Evolutionary conservation across 768 basidiomycete species (phyloP), one percentile per base, ranked within the genome.

Genomic region (Termitomyces sp.): DNA sequence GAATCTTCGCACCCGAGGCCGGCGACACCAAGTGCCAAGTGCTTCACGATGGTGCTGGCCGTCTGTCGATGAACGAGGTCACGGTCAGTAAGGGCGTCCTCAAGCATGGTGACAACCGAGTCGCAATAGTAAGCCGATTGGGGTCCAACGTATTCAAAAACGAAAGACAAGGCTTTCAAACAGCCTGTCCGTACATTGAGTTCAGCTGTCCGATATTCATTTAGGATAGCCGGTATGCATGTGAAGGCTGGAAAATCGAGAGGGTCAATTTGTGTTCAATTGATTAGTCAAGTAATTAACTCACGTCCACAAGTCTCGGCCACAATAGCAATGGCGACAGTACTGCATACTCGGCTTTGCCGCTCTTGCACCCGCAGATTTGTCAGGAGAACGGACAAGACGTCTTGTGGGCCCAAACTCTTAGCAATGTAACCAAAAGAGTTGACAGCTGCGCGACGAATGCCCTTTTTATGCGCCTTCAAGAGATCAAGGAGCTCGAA

Each of bases 391-490:
- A 99, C 96, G 39, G 91, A 93, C 34, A 99, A 78, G 1, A 99
- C 97, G 68, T 99, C 97, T 73, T 98, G 96, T 50, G 97, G 96
- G 76, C 97, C 97, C 76, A 99, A 88, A 76, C 93, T 95, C 78
- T 98, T 98, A 59, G 97, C 97, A 62, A 99, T 99, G 65, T 99
- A 99, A 67, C 97, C 97, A 66, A 99, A 99, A 1, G 96, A 97
- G 78, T 99, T 98, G 76, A 98, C 97, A 22, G 97, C 96, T 0
- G 96, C 97, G 69, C 96, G 93, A 55, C 97, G 91, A 69, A 98
- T 99, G 45, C 91, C 96, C 75, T 98, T 98, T 79, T 99, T 99
- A 78, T 99, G 97, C 9, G 97, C 97, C 72, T 98, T 98, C 67
- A 98, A 82, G 27, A 99, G 81, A 69, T 98, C 97, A 52, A 99